A percentile compares a stretch with the other conserved stretches of the same genome.
These are phyloP conservation scores for Annulohypoxylon moriforme DNA, from an alignment of 495 filamentous ascomycete genomes.

Conservation along the genomic window DNA sequence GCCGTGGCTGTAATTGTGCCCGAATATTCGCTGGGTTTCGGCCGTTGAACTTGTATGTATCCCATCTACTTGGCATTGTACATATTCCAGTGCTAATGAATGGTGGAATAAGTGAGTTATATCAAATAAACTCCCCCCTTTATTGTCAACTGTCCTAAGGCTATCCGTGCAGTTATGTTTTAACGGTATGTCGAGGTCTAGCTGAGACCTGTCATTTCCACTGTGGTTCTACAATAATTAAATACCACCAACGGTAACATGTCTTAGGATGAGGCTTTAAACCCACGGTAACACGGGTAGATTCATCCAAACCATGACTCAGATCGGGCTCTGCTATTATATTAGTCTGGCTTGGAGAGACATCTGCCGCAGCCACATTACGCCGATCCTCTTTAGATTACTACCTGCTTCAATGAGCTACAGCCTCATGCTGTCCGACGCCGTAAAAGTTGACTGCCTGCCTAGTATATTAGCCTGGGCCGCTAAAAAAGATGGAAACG, in stretches of 20 bases:
- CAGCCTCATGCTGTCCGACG: constrained; percentile 19
- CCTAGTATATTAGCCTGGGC: constrained; percentile 22
- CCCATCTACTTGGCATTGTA: background rate
- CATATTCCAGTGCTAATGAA: background rate
- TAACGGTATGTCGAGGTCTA: background rate
- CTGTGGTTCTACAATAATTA: constrained; percentile 1
- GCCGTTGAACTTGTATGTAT: background rate
- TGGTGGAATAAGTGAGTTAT: background rate
- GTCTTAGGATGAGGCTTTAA: constrained; percentile 9
- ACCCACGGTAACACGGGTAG: background rate
- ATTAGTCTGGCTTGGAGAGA: constrained; percentile 8
- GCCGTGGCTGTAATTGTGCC: background rate
- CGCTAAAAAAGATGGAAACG: constrained; percentile 21
- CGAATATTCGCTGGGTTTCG: background rate
- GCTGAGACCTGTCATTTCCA: constrained; percentile 3
- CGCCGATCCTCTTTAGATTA: constrained; percentile 20
- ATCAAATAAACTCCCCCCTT: constrained; percentile 8
- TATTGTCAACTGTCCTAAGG: background rate
- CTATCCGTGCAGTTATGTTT: background rate
- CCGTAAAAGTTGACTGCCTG: background rate
- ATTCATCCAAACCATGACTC: constrained; percentile 24
- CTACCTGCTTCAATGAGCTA: background rate
- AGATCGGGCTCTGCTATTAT: constrained; percentile 17
- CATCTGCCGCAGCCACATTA: constrained; percentile 22
- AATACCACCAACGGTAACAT: constrained; percentile 9